Evolutionary conservation across 352 stramenopile genomes (phyloP).

Genomic region (Globisporangium iwayamae): DNA sequence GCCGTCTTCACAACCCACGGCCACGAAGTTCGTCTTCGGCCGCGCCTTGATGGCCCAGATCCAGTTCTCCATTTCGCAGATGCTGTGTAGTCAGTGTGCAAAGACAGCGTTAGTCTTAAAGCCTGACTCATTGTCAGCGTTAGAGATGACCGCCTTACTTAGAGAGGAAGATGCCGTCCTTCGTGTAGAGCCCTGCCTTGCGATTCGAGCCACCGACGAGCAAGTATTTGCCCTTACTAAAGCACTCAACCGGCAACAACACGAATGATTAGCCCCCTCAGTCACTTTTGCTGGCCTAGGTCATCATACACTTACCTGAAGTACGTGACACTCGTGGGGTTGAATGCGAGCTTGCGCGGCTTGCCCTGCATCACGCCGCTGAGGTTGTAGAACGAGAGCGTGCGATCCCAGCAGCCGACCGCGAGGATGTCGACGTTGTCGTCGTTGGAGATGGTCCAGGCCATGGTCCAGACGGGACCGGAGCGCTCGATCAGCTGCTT

Average conservation of each 20-base stretch:
- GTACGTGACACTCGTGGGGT: conserved; percentile 88
- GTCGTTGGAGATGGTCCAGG: conserved; percentile 79
- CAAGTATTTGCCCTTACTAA: conserved; percentile 89
- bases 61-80: conserved; percentile 88
- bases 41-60: conserved; percentile 85
- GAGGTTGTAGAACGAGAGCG: conserved; percentile 90
- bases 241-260: neutral
- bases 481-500: conserved; percentile 88
- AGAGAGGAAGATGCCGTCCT: conserved; percentile 76
- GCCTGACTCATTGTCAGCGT: neutral
- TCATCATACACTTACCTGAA: conserved; percentile 47
- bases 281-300: neutral
- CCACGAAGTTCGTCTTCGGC: conserved; percentile 87
- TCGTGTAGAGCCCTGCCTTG: conserved; percentile 88
- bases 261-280: neutral
- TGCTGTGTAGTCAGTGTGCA: conserved; percentile 22
- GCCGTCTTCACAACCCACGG: conserved; percentile 85
- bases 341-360: conserved; percentile 89
- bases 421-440: conserved; percentile 86
- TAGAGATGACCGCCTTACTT: conserved; percentile 23
- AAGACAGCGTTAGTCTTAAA: neutral
- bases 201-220: conserved; percentile 86
- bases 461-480: conserved; percentile 84
- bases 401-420: conserved; percentile 93
- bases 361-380: conserved; percentile 84